These are phyloP conservation scores for Solanum peruvianum DNA, from an alignment of 257 asterid species.

Conservation along the genomic window DNA sequence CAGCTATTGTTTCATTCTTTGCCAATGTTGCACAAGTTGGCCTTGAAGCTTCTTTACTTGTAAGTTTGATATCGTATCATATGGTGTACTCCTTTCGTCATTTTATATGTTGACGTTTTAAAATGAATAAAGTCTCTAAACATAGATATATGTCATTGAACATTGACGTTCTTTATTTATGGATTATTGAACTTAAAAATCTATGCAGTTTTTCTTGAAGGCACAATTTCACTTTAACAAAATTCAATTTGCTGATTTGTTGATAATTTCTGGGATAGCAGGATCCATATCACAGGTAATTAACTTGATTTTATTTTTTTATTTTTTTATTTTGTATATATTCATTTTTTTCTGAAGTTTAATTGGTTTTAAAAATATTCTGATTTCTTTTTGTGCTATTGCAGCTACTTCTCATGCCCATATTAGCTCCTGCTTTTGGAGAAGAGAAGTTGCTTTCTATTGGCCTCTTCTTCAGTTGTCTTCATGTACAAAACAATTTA, in stretches of 20 bases:
- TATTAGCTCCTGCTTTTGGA: slow-evolving; percentile 56
- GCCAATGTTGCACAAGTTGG: slow-evolving; percentile 74
- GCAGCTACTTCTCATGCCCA: slow-evolving; percentile 80
- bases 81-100: neutral
- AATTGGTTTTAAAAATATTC: neutral
- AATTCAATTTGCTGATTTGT: slow-evolving; percentile 80
- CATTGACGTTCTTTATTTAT: neutral
- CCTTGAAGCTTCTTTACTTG: slow-evolving; percentile 52
- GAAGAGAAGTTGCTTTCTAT: slow-evolving; percentile 71
- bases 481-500: slow-evolving; percentile 31
- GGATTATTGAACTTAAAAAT: neutral
- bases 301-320: neutral
- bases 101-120: neutral
- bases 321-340: neutral
- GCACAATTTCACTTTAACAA: slow-evolving; percentile 84
- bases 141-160: neutral
- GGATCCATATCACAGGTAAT: slow-evolving; percentile 76
- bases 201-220: slow-evolving; percentile 71
- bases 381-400: slow-evolving; percentile 1
- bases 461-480: slow-evolving; percentile 57
- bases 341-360: neutral
- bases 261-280: slow-evolving; percentile 72
- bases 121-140: neutral
- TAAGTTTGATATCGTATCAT: slow-evolving; percentile 1
- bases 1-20: slow-evolving; percentile 64